Evolutionary conservation across 768 basidiomycete genomes (phyloP).

Genomic region (Boletus edulis): DNA sequence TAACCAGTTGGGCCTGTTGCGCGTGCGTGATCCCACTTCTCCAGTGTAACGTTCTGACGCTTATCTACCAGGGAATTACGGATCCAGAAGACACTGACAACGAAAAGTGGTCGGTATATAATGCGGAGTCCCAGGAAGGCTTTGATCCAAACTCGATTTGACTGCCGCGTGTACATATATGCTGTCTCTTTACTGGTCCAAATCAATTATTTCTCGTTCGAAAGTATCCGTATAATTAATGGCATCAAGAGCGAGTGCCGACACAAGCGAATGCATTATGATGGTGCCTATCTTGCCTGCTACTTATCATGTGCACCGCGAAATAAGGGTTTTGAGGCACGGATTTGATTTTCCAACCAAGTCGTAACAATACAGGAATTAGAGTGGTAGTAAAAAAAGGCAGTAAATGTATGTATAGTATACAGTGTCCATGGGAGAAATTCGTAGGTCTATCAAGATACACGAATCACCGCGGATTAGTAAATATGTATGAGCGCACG

Average conservation of each 20-base stretch:
- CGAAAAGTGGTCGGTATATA: conserved; percentile 2
- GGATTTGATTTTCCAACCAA: not conserved
- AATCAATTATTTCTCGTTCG: not conserved
- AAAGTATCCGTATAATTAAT: not conserved
- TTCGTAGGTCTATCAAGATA: conserved; percentile 5
- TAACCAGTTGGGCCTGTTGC: conserved; percentile 8
- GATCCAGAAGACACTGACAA: not conserved
- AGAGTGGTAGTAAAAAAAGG: not conserved
- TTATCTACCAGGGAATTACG: conserved; percentile 11
- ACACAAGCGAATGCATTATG: not conserved
- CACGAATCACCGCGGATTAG: not conserved
- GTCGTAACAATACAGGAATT: conserved; percentile 12
- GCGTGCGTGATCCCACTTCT: conserved; percentile 2
- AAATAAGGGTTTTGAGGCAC: not conserved
- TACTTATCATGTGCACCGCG: no score
- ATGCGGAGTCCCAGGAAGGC: not conserved
- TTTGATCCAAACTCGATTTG: not conserved
- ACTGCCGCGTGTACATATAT: not conserved
- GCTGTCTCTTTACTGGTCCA: not conserved
- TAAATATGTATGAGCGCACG: conserved; percentile 8
- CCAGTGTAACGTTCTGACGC: not conserved
- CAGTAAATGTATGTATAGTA: not conserved
- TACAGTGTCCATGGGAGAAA: conserved; percentile 7
- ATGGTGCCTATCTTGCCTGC: no score
- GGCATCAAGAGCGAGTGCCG: not conserved